phyloP scores from a whole-genome alignment of 2,329 filamentous ascomycete genomes.

The Elsinoe perseae region DNA sequence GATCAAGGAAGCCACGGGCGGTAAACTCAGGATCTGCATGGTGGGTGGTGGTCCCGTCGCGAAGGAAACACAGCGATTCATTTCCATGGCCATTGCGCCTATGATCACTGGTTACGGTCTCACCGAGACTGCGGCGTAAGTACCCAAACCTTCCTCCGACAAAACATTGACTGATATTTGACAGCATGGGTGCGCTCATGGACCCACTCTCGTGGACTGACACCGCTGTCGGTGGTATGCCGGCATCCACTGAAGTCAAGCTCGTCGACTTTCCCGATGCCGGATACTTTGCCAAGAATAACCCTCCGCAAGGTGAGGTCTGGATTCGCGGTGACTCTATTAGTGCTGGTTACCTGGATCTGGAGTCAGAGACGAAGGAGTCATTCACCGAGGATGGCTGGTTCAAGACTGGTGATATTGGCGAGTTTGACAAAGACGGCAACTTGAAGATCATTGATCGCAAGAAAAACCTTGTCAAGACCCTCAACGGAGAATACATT shows the following conservation, averaged over 20 bases:
- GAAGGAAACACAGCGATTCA: constrained; percentile 78
- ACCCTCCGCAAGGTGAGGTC: constrained; percentile 83
- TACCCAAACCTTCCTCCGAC: constrained; percentile 20
- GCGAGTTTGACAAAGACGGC: constrained; percentile 73
- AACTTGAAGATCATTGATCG: constrained; percentile 85
- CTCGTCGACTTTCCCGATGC: constrained; percentile 84
- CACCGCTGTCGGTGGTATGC: constrained; percentile 66
- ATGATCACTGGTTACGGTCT: constrained; percentile 94
- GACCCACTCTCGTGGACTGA: constrained; percentile 80
- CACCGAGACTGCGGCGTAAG: constrained; percentile 68
- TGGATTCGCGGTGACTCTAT: constrained; percentile 75
- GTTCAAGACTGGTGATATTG: constrained; percentile 97
- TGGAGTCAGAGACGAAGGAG: constrained; percentile 74
- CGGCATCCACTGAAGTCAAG: constrained; percentile 76
- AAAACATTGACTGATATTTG: constrained; percentile 21
- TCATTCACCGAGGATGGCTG: constrained; percentile 76
- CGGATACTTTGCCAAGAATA: constrained; percentile 69
- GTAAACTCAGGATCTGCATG: constrained; percentile 79
- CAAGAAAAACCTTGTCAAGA: constrained; percentile 98
- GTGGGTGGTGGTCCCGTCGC: constrained; percentile 90
- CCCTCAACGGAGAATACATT: constrained; percentile 90
- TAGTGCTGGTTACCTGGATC: constrained; percentile 70
- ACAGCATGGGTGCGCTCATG: constrained; percentile 64
- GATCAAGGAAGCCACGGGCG: constrained; percentile 83
- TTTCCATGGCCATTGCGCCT: constrained; percentile 84